phyloP scores from a whole-genome alignment of 352 stramenopile genomes.

The Globisporangium spiculum region DNA sequence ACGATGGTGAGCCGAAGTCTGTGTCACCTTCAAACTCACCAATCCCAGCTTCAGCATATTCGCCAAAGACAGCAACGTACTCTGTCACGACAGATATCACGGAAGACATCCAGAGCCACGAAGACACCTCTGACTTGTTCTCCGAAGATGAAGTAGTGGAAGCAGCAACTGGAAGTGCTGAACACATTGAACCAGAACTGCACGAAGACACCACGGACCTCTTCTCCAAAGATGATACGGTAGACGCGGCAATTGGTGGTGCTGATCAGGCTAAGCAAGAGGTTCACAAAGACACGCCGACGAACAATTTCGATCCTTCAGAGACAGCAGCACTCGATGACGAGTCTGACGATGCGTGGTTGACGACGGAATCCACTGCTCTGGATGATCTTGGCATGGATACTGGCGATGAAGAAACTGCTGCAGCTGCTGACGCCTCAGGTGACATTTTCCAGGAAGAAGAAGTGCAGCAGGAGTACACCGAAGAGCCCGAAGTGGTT shows the following conservation, averaged over 20 bases:
- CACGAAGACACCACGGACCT: neutral
- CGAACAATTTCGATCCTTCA: neutral
- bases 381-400: neutral
- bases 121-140: neutral
- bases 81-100: constrained; percentile 42
- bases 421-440: neutral
- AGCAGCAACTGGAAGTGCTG: neutral
- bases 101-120: constrained; percentile 40
- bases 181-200: neutral
- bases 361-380: neutral
- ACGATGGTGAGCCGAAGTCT: neutral
- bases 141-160: neutral
- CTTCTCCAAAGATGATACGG: neutral
- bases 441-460: neutral
- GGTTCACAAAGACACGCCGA: neutral
- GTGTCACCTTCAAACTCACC: neutral
- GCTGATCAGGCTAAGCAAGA: neutral
- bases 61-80: constrained; percentile 4
- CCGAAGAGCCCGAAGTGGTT: neutral
- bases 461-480: neutral
- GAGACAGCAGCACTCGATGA: constrained; percentile 3
- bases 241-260: neutral
- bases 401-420: neutral
- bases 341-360: constrained; percentile 10
- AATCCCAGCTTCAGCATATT: constrained; percentile 7